Conservation (phyloP, 768 basidiomycete species). For the Steccherinum ochraceum region DNA sequence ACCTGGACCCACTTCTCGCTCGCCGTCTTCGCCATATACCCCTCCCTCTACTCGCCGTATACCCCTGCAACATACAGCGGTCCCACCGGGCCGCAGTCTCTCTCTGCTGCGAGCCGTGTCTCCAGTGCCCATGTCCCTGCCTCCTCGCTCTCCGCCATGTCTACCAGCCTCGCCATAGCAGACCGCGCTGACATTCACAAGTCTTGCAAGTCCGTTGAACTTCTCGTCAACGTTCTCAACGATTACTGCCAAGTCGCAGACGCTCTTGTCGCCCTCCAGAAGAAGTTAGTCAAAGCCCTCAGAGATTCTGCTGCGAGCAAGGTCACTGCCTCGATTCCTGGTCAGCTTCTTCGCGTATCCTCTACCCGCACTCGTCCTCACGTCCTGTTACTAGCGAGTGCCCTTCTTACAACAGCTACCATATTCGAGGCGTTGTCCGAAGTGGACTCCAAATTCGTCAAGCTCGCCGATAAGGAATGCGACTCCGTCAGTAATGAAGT, state of each 20-base stretch:
- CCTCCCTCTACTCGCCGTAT: too few relatives aligned
- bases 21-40: too few relatives aligned
- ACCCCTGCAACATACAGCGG: too few relatives aligned
- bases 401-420: slow-evolving; percentile 54
- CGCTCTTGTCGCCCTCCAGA: slow-evolving; percentile 58
- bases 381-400: slow-evolving; percentile 43
- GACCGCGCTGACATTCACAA: slow-evolving; percentile 75
- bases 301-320: slow-evolving; percentile 59
- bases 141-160: too few relatives aligned
- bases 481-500: slow-evolving; percentile 58
- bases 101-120: too few relatives aligned
- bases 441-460: slow-evolving; percentile 69
- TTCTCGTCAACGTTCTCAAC: slow-evolving; percentile 56
- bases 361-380: neutral
- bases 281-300: slow-evolving; percentile 67
- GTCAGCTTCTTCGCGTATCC: slow-evolving; percentile 35
- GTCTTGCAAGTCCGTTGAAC: slow-evolving; percentile 71
- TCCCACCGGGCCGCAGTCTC: too few relatives aligned
- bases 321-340: slow-evolving; percentile 53
- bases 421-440: slow-evolving; percentile 70
- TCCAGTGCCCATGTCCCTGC: too few relatives aligned
- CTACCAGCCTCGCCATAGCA: slow-evolving; percentile 30
- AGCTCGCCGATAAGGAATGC: slow-evolving; percentile 69
- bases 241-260: slow-evolving; percentile 72
- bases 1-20: too few relatives aligned